These are phyloP conservation scores for Colletotrichum plurivorum DNA, from an alignment of 2,329 filamentous ascomycete species.

Conservation along the genomic window DNA sequence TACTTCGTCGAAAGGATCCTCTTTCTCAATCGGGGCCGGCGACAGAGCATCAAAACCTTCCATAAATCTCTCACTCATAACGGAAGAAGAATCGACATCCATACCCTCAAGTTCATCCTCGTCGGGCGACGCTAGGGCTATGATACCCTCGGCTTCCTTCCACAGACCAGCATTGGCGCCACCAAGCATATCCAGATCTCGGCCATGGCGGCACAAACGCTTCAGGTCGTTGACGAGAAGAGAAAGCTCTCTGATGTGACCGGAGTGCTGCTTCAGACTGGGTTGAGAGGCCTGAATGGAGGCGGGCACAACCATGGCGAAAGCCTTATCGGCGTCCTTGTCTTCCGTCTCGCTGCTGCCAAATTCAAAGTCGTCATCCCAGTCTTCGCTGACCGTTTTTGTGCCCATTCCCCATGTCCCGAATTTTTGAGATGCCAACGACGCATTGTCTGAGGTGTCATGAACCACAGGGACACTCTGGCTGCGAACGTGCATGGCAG, in stretches of 20 bases:
- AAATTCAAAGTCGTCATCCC: slow-evolving; percentile 92
- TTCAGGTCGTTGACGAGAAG: slow-evolving; percentile 87
- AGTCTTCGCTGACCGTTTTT: slow-evolving; percentile 86
- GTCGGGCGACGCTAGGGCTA: slow-evolving; percentile 83
- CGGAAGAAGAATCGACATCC: slow-evolving; percentile 54
- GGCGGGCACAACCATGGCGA: slow-evolving; percentile 80
- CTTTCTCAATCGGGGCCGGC: slow-evolving; percentile 53
- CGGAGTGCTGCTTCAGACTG: slow-evolving; percentile 86
- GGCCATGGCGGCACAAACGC: slow-evolving; percentile 79
- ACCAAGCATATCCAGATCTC: slow-evolving; percentile 74
- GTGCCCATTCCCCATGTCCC: slow-evolving; percentile 86
- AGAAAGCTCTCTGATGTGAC: slow-evolving; percentile 86
- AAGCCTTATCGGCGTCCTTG: slow-evolving; percentile 53
- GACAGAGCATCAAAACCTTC: slow-evolving; percentile 64
- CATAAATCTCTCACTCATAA: slow-evolving; percentile 60
- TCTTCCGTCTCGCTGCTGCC: slow-evolving; percentile 60
- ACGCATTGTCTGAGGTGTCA: slow-evolving; percentile 71
- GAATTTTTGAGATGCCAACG: slow-evolving; percentile 75
- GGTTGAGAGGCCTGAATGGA: slow-evolving; percentile 86
- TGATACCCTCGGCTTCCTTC: slow-evolving; percentile 89
- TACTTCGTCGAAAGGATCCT: slow-evolving; percentile 58
- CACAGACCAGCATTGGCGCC: slow-evolving; percentile 75
- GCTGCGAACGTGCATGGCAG: slow-evolving; percentile 80
- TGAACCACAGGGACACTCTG: slow-evolving; percentile 84
- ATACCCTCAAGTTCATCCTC: slow-evolving; percentile 66